Percentiles rank a stretch among this genome's conserved stretches.
phyloP scores from a whole-genome alignment of 805 yeast genomes.

The Spathaspora hagerdaliae region DNA sequence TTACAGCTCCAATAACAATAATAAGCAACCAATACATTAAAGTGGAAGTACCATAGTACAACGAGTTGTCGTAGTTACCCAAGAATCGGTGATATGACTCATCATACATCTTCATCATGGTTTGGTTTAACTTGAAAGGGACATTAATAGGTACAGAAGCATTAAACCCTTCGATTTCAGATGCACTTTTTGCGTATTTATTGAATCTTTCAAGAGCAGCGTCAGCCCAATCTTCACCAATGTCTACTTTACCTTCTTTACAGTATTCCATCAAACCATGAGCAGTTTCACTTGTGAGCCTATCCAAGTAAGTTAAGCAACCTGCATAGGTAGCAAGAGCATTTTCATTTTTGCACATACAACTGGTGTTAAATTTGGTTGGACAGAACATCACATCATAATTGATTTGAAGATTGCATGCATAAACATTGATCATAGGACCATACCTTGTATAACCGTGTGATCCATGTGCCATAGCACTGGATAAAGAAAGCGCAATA shows the following conservation, averaged over 20 bases:
- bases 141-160: constrained; percentile 13
- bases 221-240: constrained; percentile 9
- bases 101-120: constrained; percentile 8
- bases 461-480: too few species aligned
- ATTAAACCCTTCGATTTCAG: constrained; percentile 22
- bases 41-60: constrained; percentile 33
- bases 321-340: constrained; percentile 29
- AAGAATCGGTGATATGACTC: constrained; percentile 14
- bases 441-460: not conserved
- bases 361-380: constrained; percentile 6
- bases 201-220: constrained; percentile 12
- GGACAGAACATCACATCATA: constrained; percentile 1
- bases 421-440: not conserved
- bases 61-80: constrained; percentile 20
- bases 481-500: too few species aligned
- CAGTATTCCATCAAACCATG: constrained; percentile 15
- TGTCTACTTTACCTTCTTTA: constrained; percentile 4
- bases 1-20: constrained; percentile 35
- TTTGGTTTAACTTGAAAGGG: constrained; percentile 22
- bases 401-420: constrained; percentile 1
- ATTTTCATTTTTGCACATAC: constrained; percentile 22
- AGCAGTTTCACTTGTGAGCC: constrained; percentile 7
- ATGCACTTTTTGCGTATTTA: constrained; percentile 11
- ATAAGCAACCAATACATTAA: constrained; percentile 48
- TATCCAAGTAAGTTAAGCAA: constrained; percentile 15